Conservation (phyloP, 108 stramenopile species). For the Thalassiosira profunda region DNA sequence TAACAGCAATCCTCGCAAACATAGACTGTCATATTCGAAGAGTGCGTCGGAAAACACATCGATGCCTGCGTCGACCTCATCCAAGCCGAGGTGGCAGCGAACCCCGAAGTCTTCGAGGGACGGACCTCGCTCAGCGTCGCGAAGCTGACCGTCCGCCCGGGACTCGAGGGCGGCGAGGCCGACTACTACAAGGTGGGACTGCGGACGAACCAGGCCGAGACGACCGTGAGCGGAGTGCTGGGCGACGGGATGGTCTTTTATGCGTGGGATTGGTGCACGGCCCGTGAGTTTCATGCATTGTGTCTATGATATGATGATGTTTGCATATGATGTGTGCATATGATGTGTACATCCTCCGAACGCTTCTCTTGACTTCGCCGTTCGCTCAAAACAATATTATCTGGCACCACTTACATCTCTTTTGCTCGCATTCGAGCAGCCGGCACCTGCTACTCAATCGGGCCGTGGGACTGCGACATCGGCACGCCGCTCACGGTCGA, state of each 20-base stretch:
- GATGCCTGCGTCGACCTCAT: slow-evolving; percentile 2
- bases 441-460: neutral
- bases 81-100: neutral
- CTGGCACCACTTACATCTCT: no score
- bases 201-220: slow-evolving; percentile 11
- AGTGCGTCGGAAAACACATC: neutral
- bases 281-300: no score
- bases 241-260: slow-evolving; percentile 20
- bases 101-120: slow-evolving; percentile 19
- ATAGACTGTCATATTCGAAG: slow-evolving; percentile 19
- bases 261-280: slow-evolving; percentile 5
- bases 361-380: no score
- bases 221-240: neutral
- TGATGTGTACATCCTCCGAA: no score
- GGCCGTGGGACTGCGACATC: slow-evolving; percentile 30
- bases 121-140: neutral
- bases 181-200: slow-evolving; percentile 11
- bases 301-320: no score
- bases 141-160: slow-evolving; percentile 3
- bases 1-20: no score
- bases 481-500: slow-evolving; percentile 12
- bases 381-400: no score
- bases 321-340: no score
- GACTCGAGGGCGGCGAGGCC: neutral
- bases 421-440: no score